phyloP scores from a whole-genome alignment of 2,329 filamentous ascomycete genomes.

The Talaromyces marneffei region DNA sequence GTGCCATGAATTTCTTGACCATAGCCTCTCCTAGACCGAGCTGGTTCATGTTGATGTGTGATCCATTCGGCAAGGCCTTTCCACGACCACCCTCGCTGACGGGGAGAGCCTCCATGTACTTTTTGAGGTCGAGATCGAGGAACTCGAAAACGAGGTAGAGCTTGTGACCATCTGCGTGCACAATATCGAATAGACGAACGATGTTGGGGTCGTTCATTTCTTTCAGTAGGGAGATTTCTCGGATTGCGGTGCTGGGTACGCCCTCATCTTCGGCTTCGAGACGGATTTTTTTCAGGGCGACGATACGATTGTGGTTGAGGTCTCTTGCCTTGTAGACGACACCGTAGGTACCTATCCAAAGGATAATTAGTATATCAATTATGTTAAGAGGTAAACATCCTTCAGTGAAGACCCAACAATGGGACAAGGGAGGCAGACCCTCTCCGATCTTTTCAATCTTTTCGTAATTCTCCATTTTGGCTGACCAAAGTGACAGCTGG shows the following conservation, averaged over 20 bases:
- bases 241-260: slow-evolving; percentile 85
- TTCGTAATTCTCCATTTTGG: slow-evolving; percentile 84
- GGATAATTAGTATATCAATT: slow-evolving; percentile 4
- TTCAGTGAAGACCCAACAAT: background rate
- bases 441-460: slow-evolving; percentile 96
- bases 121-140: slow-evolving; percentile 86
- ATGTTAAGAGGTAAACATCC: background rate
- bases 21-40: slow-evolving; percentile 72
- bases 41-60: slow-evolving; percentile 56
- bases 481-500: background rate
- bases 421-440: slow-evolving; percentile 53
- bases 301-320: slow-evolving; percentile 75
- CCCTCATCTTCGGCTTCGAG: slow-evolving; percentile 93
- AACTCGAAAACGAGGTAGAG: slow-evolving; percentile 91
- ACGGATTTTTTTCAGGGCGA: slow-evolving; percentile 91
- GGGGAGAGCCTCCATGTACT: slow-evolving; percentile 89
- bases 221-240: slow-evolving; percentile 88
- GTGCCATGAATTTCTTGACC: slow-evolving; percentile 89
- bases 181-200: slow-evolving; percentile 81
- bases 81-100: slow-evolving; percentile 78
- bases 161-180: slow-evolving; percentile 91
- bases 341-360: slow-evolving; percentile 71
- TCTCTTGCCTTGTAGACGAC: slow-evolving; percentile 93
- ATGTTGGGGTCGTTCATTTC: slow-evolving; percentile 93
- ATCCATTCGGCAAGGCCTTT: slow-evolving; percentile 75